Percentiles rank a stretch among this genome's conserved stretches.
These are phyloP conservation scores for Echinosophora koreensis DNA, from an alignment of 306 rosid species.

Conservation along the genomic window DNA sequence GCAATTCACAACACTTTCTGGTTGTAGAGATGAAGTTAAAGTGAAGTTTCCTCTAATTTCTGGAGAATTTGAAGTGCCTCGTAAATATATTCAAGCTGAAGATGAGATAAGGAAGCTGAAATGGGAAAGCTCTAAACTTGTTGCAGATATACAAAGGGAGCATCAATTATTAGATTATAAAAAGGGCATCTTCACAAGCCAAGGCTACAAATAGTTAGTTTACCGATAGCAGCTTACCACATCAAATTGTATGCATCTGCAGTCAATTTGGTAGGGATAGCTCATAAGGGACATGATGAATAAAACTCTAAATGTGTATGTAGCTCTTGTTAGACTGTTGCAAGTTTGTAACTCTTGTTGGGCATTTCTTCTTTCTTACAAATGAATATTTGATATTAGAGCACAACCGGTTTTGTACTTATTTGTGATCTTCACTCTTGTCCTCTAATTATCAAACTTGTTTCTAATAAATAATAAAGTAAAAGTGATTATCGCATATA, in stretches of 20 bases:
- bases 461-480: not conserved
- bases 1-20: constrained; percentile 13
- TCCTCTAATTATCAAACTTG: not conserved
- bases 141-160: constrained; percentile 64
- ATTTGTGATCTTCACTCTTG: not conserved
- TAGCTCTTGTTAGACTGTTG: constrained; percentile 16
- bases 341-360: not conserved
- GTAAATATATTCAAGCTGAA: constrained; percentile 39
- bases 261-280: constrained; percentile 1
- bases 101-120: constrained; percentile 64
- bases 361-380: not conserved
- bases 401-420: not conserved
- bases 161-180: constrained; percentile 61
- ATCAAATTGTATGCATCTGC: constrained; percentile 36
- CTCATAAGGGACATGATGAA: not conserved
- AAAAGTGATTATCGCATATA: not conserved
- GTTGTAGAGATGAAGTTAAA: constrained; percentile 56
- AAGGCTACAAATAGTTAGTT: constrained; percentile 38
- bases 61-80: constrained; percentile 26
- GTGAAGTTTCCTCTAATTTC: constrained; percentile 62
- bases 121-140: constrained; percentile 62
- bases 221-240: constrained; percentile 2
- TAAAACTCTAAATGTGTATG: not conserved
- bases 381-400: constrained; percentile 3
- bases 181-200: constrained; percentile 42